Percentiles rank a stretch among this genome's conserved stretches.
Conservation (phyloP, 2,329 filamentous ascomycete genomes). For the Clarireedia paspali region DNA sequence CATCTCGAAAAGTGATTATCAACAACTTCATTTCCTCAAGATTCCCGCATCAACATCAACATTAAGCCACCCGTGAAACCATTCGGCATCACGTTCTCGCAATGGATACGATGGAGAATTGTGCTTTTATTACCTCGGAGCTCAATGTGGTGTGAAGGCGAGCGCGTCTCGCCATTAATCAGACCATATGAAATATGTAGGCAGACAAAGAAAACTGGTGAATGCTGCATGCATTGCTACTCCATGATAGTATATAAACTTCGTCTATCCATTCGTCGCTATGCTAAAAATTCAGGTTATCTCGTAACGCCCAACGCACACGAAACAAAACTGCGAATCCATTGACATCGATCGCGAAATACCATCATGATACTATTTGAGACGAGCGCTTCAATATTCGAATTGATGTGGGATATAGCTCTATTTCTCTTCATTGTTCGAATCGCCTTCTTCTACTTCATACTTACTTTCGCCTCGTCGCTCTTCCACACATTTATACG, state of each 20-base stretch:
- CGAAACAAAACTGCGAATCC: neutral
- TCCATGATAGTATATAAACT: no score
- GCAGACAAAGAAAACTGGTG: neutral
- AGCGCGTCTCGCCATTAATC: neutral
- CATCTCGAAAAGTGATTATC: no score
- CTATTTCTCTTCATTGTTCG: slow-evolving; percentile 31
- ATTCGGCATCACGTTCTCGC: no score
- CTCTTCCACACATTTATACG: slow-evolving; percentile 13
- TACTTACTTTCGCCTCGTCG: slow-evolving; percentile 23
- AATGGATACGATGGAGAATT: no score
- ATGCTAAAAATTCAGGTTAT: no score
- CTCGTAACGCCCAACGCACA: no score
- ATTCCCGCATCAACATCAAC: no score
- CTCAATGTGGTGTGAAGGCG: no score
- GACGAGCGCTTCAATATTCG: slow-evolving; percentile 30
- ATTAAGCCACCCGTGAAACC: no score
- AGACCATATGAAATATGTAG: neutral
- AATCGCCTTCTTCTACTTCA: slow-evolving; percentile 29
- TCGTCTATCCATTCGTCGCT: no score
- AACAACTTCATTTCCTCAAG: no score
- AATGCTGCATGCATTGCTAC: neutral
- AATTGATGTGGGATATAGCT: slow-evolving; percentile 33
- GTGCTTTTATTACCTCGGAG: no score
- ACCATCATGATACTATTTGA: slow-evolving; percentile 24
- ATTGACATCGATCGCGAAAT: neutral